Percentiles rank a stretch among this genome's conserved stretches.
These are phyloP conservation scores for Xylaria cubensis DNA, from an alignment of 495 filamentous ascomycete species.

Conservation along the genomic window DNA sequence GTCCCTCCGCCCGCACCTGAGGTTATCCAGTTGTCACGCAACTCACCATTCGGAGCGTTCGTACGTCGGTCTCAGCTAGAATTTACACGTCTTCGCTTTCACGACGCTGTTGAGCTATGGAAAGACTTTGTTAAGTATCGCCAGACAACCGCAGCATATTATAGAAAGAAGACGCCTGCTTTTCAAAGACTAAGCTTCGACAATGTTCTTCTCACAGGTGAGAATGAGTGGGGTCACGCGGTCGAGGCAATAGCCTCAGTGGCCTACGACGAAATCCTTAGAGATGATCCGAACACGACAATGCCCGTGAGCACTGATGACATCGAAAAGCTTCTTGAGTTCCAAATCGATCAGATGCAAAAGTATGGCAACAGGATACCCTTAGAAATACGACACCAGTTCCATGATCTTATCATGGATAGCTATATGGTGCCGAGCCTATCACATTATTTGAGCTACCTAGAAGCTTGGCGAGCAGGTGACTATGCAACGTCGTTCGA, in stretches of 20 bases:
- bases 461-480: conserved; percentile 89
- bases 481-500: conserved; percentile 92
- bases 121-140: conserved; percentile 78
- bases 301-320: conserved; percentile 75
- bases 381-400: conserved; percentile 66
- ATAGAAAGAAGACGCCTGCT: conserved; percentile 72
- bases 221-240: conserved; percentile 52
- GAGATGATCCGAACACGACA: conserved; percentile 49
- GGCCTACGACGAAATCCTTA: conserved; percentile 67
- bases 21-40: conserved; percentile 62
- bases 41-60: conserved; percentile 86
- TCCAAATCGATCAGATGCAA: conserved; percentile 86
- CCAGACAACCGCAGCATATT: conserved; percentile 71
- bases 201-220: conserved; percentile 61
- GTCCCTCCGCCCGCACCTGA: conserved; percentile 39
- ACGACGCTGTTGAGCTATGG: conserved; percentile 80
- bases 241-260: conserved; percentile 61
- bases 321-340: conserved; percentile 82
- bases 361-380: conserved; percentile 73
- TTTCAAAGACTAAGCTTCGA: conserved; percentile 71
- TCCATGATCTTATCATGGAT: conserved; percentile 69
- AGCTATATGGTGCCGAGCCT: conserved; percentile 72
- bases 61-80: conserved; percentile 78
- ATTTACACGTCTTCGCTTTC: conserved; percentile 79
- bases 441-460: conserved; percentile 81